These are phyloP conservation scores for Phylloporus sp. DNA, from an alignment of 768 basidiomycete genomes.

Conservation along the genomic window DNA sequence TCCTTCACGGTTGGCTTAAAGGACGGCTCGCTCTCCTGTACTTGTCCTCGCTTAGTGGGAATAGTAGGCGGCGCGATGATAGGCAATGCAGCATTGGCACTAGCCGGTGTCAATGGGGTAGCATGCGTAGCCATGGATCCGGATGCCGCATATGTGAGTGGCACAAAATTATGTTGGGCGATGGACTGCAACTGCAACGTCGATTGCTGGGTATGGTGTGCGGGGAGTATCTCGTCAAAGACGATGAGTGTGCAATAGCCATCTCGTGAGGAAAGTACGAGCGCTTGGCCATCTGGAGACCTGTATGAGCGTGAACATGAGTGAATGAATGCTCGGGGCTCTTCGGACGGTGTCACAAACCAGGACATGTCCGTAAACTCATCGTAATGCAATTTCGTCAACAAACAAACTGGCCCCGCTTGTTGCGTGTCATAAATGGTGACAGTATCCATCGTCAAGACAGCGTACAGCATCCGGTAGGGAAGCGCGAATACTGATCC, in stretches of 20 bases:
- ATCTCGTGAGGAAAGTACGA: constrained; percentile 89
- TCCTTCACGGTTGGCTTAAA: constrained; percentile 31
- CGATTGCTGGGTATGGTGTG: constrained; percentile 88
- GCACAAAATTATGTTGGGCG: constrained; percentile 77
- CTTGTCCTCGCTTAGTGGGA: constrained; percentile 35
- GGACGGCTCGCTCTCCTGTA: constrained; percentile 21
- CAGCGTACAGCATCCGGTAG: constrained; percentile 92
- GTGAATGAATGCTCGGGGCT: neutral
- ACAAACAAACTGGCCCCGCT: constrained; percentile 82
- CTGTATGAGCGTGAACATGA: constrained; percentile 39
- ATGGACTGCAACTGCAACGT: constrained; percentile 88
- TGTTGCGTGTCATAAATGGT: constrained; percentile 97
- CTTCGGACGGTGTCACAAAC: constrained; percentile 45
- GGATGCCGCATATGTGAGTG: constrained; percentile 40
- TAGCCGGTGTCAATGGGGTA: constrained; percentile 25
- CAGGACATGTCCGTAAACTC: constrained; percentile 97
- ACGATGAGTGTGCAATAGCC: constrained; percentile 95
- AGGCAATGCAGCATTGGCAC: constrained; percentile 34
- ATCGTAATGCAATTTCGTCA: constrained; percentile 94
- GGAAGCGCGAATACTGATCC: constrained; percentile 83
- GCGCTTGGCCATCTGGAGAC: constrained; percentile 93
- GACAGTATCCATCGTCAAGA: constrained; percentile 94
- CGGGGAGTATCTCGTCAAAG: constrained; percentile 90
- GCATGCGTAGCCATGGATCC: constrained; percentile 10
- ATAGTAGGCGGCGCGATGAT: constrained; percentile 30